Conservation (phyloP, 139 green algal species). For the Coelastrella sp. region DNA sequence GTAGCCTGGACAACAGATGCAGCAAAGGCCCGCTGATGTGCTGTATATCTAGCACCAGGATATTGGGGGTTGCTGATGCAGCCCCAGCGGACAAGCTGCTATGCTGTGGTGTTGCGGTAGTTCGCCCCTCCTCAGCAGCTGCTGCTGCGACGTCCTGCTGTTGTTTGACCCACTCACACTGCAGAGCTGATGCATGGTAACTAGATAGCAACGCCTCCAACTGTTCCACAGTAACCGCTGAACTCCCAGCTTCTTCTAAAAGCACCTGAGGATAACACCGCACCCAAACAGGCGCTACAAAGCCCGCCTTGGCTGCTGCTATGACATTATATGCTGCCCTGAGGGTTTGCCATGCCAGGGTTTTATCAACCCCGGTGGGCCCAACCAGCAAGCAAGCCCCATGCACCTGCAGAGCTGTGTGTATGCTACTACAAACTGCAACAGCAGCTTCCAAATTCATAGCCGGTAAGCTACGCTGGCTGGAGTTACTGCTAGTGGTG, state of each 20-base stretch:
- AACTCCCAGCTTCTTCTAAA: background rate
- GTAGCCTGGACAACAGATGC: background rate
- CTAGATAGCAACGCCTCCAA: background rate
- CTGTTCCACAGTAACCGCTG: background rate
- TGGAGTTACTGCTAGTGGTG: background rate
- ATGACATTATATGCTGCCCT: background rate
- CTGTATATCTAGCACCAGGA: constrained; percentile 21
- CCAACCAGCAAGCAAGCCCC: background rate
- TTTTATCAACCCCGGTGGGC: background rate
- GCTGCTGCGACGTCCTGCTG: background rate
- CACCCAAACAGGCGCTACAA: constrained; percentile 11
- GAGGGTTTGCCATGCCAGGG: background rate
- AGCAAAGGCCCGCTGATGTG: background rate
- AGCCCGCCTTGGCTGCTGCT: background rate
- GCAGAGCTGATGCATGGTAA: background rate
- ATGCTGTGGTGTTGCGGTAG: too few relatives aligned
- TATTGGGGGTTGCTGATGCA: background rate
- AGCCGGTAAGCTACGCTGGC: background rate
- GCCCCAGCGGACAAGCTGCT: background rate
- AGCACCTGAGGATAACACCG: constrained; percentile 1
- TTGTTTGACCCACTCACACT: background rate
- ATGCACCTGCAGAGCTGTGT: constrained; percentile 26
- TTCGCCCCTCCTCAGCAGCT: background rate
- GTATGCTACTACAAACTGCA: background rate
- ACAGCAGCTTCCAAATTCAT: background rate